phyloP scores from a whole-genome alignment of 2,329 filamentous ascomycete species.

The Hypoxylon sp. region DNA sequence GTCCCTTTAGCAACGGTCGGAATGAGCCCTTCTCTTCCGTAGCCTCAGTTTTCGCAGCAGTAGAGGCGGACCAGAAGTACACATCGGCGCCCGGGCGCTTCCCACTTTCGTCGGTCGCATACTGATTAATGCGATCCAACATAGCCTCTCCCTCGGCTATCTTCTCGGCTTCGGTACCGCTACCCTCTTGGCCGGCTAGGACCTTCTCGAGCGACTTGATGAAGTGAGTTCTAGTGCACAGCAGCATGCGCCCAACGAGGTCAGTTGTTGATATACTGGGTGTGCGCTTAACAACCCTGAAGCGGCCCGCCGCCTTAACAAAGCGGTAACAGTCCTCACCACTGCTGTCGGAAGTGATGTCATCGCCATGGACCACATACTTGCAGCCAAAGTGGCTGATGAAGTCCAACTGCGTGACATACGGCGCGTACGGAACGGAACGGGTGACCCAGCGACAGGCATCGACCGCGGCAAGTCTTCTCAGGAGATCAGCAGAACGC shows the following conservation, averaged over 20 bases:
- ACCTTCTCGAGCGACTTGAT: conserved; percentile 82
- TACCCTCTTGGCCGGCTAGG: conserved; percentile 80
- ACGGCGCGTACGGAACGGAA: conserved; percentile 88
- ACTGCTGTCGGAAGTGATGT: conserved; percentile 94
- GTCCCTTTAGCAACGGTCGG: conserved; percentile 77
- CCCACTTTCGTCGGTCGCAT: conserved; percentile 89
- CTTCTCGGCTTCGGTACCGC: conserved; percentile 77
- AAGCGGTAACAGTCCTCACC: conserved; percentile 98
- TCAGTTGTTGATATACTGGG: conserved; percentile 98
- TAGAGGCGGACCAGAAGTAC: conserved; percentile 82
- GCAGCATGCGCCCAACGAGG: conserved; percentile 96
- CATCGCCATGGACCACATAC: conserved; percentile 96
- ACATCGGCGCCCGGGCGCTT: conserved; percentile 84
- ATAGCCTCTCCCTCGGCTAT: conserved; percentile 76
- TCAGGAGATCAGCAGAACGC: conserved; percentile 51
- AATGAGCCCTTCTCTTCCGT: conserved; percentile 76
- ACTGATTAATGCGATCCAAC: conserved; percentile 83
- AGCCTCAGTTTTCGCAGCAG: conserved; percentile 61
- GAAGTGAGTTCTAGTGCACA: conserved; percentile 95
- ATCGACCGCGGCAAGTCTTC: conserved; percentile 87
- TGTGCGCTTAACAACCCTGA: conserved; percentile 97
- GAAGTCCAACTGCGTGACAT: conserved; percentile 94
- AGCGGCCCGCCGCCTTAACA: conserved; percentile 92
- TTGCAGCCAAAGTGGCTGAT: conserved; percentile 95
- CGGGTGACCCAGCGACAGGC: conserved; percentile 95